Conservation (phyloP, 306 rosid genomes). For the Amphicarpaea edgeworthii region DNA sequence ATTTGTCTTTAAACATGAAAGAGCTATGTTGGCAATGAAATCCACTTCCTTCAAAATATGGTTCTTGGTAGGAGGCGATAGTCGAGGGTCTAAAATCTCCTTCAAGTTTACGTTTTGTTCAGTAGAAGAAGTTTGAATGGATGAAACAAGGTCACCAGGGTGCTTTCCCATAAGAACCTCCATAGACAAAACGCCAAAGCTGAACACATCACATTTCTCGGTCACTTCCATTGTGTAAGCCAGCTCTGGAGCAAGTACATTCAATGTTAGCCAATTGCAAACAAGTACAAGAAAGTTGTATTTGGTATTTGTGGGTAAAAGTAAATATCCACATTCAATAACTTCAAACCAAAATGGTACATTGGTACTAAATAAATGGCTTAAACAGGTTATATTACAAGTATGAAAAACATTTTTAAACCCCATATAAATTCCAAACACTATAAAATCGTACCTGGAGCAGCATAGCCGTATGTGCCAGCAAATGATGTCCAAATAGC, state of each 20-base stretch:
- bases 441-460: slow-evolving; percentile 49
- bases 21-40: slow-evolving; percentile 12
- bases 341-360: neutral
- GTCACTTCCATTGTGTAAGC: slow-evolving; percentile 49
- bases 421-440: neutral
- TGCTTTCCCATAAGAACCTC: slow-evolving; percentile 48
- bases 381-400: too few relatives aligned
- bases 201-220: slow-evolving; percentile 53
- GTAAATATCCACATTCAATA: neutral
- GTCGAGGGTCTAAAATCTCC: slow-evolving; percentile 40
- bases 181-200: slow-evolving; percentile 50
- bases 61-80: slow-evolving; percentile 17
- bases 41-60: slow-evolving; percentile 26
- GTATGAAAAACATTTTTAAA: too few relatives aligned
- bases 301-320: neutral
- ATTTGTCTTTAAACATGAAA: slow-evolving; percentile 38
- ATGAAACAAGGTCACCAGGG: slow-evolving; percentile 50
- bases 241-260: slow-evolving; percentile 40
- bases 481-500: slow-evolving; percentile 57
- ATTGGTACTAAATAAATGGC: too few relatives aligned
- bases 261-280: neutral
- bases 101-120: slow-evolving; percentile 16
- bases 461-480: slow-evolving; percentile 59
- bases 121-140: slow-evolving; percentile 22
- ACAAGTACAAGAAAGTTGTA: neutral